Base-by-base conservation (phyloP, 257 asterid genomes). In the Knoxia roxburghii region DNA sequence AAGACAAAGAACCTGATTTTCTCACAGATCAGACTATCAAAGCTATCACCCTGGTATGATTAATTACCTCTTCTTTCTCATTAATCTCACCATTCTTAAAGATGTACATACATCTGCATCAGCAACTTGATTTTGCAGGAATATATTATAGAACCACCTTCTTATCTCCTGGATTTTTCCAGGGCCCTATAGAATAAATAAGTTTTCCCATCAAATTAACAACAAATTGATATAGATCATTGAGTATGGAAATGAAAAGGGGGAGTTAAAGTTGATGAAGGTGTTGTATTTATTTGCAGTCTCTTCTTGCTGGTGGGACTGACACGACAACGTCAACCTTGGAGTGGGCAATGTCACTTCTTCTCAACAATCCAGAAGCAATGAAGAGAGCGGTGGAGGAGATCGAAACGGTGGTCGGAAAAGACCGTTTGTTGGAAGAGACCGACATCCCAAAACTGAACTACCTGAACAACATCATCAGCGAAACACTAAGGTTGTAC, bases 1-100 rank as follows among this genome's bases (percentile, higher is more conserved):
- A 75, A 65, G 73, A 68, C 49, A 49, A 61, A 2, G 80, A 75
- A 59, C 75, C 80, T 0, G 75, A 75, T 20, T 24, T 33, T 4
- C 67, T 61, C 55, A 58, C 79, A 9, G 80, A 79, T 53, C 75
- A 71, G 43, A 66, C 46, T 33, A 75, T 79, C 73, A 72, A 72
- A 58, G 66, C 78, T 0, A 37, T 65, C 4, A 39, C 72, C 24
- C 61, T 74, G 72, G 82, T 78, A 67, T 37, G 68, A 21, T 12
- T 15, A 18, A 11, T 3, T 3, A 24, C 7, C 5, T 2, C 0
- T 54, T 23, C n/a, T n/a, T n/a, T n/a, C n/a, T n/a, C n/a, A n/a
- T n/a, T n/a, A n/a, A n/a, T n/a, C n/a, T n/a, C n/a, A n/a, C n/a
- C n/a, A n/a, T n/a, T n/a, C n/a, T n/a, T n/a, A n/a, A n/a, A n/a